Base-by-base conservation (phyloP, 164 flowering plant genomes). In the Umbilicus rupestris region DNA sequence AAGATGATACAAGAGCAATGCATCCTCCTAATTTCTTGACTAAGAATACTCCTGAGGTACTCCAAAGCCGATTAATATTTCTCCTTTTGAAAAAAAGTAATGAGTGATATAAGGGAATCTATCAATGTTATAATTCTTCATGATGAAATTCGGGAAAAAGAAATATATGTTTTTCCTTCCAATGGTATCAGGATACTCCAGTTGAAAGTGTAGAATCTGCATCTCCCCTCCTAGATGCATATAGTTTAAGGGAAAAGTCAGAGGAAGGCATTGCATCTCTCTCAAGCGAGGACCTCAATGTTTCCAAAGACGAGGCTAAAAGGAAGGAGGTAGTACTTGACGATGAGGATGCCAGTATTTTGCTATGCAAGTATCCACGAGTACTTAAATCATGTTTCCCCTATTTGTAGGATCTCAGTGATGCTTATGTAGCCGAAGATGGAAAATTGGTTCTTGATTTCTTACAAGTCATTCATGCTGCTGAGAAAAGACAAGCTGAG, bases 401-500 rank as follows among this genome's bases (percentile, higher is more conserved):
- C 50, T 22, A 6, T 68, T 66, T 65, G 22, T 87, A 76, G 62
- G 84, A 74, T 68, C 49, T 70, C 44, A 76, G 77, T 62, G 86
- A 80, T 77, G 88, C 73, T 49, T 73, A 75, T 69, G 41, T 78
- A 70, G 70, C 87, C 26, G 75, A 79, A 46, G 94, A 90, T 85
- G 99, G 91, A 65, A 86, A 83, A 58, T 52, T 88, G 74, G 79
- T 92, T 72, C 75, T 95, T 71, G 97, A 88, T 78, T 85, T 95
- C 78, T 70, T 95, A 70, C 78, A 92, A 81, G 96, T 90, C 67
- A 86, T 92, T 72, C 99, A 95, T 77, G 86, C 86, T 42, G 99
- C 97, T 78, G 97, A 95, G 69, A 69, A 78, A 67, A 80, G 85
- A 78, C 99, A 92, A 74, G 90, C 92, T 64, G 94, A 88, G 67